Base-by-base conservation (phyloP, 2,329 filamentous ascomycete genomes). In the Fusarium cicatricum region DNA sequence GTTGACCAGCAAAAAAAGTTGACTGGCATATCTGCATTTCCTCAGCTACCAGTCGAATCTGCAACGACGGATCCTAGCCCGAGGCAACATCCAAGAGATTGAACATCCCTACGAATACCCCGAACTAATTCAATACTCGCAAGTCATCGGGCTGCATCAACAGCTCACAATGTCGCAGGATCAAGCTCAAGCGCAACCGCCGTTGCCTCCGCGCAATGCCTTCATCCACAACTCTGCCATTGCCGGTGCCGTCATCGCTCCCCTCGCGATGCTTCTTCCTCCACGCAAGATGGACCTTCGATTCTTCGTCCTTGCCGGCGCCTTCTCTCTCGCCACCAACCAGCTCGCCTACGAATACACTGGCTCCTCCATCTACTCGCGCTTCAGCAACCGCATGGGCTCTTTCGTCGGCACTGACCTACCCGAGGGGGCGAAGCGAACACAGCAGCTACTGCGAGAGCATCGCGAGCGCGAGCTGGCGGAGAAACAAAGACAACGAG, bases 291-390 rank as follows among this genome's bases (percentile, higher is more conserved):
- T 82, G 44, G 80, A 84, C 70, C 53, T 82, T 44, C 82, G 83
- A 54, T 78, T 80, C 70, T 65, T 79, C 42, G 70, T 83, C 47
- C 80, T 86, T 44, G 76, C 76, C 52, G 75, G 75, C 53, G 77
- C 78, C 52, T 78, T 82, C 62, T 80, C 83, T 26, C 78, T 82
- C 62, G 79, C 80, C 51, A 80, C 81, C 52, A 83, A 83, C 71
- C 81, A 83, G 71, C 80, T 87, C 34, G 77, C 77, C 42, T 78
- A 80, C 72, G 82, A 85, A 72, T 85, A 82, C 73, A 85, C 79
- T 12, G 84, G 84, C 44, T 75, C 76, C 43, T 84, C 82, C 23
- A 77, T 85, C 55, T 74, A 77, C 65, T 66, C 74, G 59, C 82
- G 83, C 9, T 77, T 83, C 58, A 71, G 71, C 52, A 72, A 66